These are phyloP conservation scores for Vitis cinerea DNA, from an alignment of 164 flowering plant genomes.

Conservation along the genomic window DNA sequence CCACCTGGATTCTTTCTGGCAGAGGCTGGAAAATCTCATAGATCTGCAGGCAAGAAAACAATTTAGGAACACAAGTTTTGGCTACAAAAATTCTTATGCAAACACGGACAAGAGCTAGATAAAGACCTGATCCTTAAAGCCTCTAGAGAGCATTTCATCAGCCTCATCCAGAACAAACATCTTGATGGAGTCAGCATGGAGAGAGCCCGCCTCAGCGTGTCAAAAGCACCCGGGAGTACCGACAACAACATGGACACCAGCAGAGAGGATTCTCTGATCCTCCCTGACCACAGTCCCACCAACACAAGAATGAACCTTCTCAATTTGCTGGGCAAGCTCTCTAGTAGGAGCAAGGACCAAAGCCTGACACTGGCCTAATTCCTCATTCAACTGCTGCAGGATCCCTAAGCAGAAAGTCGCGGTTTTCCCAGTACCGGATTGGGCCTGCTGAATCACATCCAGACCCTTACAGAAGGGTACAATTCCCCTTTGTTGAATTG, in stretches of 20 bases:
- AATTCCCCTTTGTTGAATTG: constrained; percentile 59
- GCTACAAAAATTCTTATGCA: neutral
- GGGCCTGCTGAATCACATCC: constrained; percentile 55
- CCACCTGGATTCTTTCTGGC: constrained; percentile 48
- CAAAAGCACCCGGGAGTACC: constrained; percentile 59
- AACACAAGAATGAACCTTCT: constrained; percentile 64
- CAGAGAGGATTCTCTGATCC: constrained; percentile 44
- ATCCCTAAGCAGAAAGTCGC: constrained; percentile 58
- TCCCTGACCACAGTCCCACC: constrained; percentile 55
- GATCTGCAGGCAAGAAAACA: constrained; percentile 19
- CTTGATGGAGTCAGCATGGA: constrained; percentile 40
- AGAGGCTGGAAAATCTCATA: constrained; percentile 50
- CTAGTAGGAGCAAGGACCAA: constrained; percentile 53
- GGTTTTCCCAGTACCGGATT: constrained; percentile 57
- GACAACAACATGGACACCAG: constrained; percentile 54
- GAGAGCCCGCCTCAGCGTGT: constrained; percentile 50
- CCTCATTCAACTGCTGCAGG: constrained; percentile 49
- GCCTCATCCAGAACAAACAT: constrained; percentile 55
- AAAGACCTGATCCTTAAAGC: constrained; percentile 54
- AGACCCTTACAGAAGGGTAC: constrained; percentile 55
- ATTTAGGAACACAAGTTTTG: no score
- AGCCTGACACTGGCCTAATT: constrained; percentile 40
- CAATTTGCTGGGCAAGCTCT: constrained; percentile 55
- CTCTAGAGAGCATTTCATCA: constrained; percentile 58
- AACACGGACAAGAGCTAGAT: neutral